Evolutionary conservation across 2,329 filamentous ascomycete genomes (phyloP), one percentile per base, ranked within the genome.

Genomic region (Talaromyces sp.): DNA sequence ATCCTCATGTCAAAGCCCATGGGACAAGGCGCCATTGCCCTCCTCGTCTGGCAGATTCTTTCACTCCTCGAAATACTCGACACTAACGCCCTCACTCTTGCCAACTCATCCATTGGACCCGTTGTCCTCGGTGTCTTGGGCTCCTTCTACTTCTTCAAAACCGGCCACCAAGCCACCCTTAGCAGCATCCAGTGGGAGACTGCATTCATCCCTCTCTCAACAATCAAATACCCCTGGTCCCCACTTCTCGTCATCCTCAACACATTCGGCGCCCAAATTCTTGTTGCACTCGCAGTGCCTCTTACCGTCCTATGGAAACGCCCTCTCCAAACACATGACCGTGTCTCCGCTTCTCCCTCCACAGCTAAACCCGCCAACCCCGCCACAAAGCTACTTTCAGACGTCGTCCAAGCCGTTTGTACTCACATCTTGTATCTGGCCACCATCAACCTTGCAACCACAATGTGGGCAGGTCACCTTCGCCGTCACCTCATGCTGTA

Each of bases 81-180:
- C 68, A 83, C 82, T 2, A 86, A 86, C 62, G 75, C 75, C 30
- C 73, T 86, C 1, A 84, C 86, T 14, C 78, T 83, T 44, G 86
- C 86, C 40, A 75, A 75, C 56, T 75, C 73, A 0, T 81, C 91
- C 6, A 88, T 97, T 63, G 93, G 91, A 0, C 92, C 94, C 17
- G 78, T 94, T 35, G 81, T 95, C 57, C 83, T 97, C 22, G 93
- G 86, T 10, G 76, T 97, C n/a, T 84, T 99, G 1, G 94, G 92
- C 54, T 91, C 89, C 65, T 96, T 93, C 74, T 87, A 97, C 77
- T 99, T 87, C 79, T 99, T 99, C 84, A 97, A 96, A 70, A 99
- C 94, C 0, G 94, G 94, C 56, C 94, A 99, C 73, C 93, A 97
- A 74, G 93, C 93, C 11, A 88, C 86, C 0, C 82, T 96, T 20